A percentile compares a stretch with the other conserved stretches of the same genome.
Evolutionary conservation across 2,329 filamentous ascomycete species (phyloP).

Genomic region (Dendryphion nanum): DNA sequence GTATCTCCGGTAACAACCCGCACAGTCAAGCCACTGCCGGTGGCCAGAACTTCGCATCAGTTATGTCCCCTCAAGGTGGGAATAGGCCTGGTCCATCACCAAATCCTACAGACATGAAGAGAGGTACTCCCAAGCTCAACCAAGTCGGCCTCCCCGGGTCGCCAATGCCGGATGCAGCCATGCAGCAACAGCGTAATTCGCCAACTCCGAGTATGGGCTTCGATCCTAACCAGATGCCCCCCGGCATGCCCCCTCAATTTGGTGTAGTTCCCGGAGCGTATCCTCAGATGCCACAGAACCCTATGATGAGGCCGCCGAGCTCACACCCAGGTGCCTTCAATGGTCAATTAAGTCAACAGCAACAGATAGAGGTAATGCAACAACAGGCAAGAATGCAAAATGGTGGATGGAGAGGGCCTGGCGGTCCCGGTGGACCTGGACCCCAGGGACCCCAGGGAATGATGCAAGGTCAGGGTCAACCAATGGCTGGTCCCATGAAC

Average conservation of each 20-base stretch:
- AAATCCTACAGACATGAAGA: conserved; percentile 76
- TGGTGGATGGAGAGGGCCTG: conserved; percentile 35
- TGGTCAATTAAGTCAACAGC: conserved; percentile 61
- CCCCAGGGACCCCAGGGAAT: conserved; percentile 44
- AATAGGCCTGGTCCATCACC: conserved; percentile 70
- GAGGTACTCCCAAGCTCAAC: conserved; percentile 71
- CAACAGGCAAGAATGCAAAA: conserved; percentile 38
- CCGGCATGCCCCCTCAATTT: conserved; percentile 40
- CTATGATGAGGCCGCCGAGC: conserved; percentile 57
- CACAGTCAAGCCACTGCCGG: conserved; percentile 47
- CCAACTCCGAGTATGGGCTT: conserved; percentile 57
- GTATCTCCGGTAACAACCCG: conserved; percentile 49
- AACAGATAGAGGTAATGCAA: conserved; percentile 50
- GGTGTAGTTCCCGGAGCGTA: conserved; percentile 18
- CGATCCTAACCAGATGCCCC: conserved; percentile 51
- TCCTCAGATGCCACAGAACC: conserved; percentile 32
- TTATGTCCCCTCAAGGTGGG: conserved; percentile 65
- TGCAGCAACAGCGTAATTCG: conserved; percentile 62
- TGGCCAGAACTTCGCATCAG: conserved; percentile 59
- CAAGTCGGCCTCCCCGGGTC: conserved; percentile 65
- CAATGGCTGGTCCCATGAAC: conserved; percentile 54
- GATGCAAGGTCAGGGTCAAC: conserved; percentile 56
- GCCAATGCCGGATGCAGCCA: conserved; percentile 67
- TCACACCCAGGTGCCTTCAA: conserved; percentile 60
- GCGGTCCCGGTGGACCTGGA: too few species aligned